phyloP scores from a whole-genome alignment of 352 stramenopile species.

The Lagenidium giganteum region DNA sequence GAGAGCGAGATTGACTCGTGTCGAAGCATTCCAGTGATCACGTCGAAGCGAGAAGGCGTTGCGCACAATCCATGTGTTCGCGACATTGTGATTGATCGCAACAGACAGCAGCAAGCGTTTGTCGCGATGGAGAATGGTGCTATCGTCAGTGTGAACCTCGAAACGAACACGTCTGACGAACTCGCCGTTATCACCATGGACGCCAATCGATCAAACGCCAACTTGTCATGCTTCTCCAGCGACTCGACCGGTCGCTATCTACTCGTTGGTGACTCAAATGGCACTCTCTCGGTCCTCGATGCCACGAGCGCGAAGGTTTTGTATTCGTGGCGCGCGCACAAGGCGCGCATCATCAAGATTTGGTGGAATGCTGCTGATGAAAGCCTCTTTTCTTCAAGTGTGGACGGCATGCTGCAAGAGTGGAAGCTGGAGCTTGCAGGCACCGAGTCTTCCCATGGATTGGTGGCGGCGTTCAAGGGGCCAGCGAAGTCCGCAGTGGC shows the following conservation, averaged over 20 bases:
- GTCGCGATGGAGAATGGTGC: slow-evolving; percentile 60
- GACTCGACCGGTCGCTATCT: slow-evolving; percentile 28
- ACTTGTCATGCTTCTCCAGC: slow-evolving; percentile 38
- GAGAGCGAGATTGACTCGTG: no score
- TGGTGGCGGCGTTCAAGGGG: slow-evolving; percentile 45
- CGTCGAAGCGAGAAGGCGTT: no score
- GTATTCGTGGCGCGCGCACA: slow-evolving; percentile 43
- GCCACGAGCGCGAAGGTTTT: slow-evolving; percentile 22
- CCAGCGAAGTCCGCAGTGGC: slow-evolving; percentile 56
- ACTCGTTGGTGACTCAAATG: slow-evolving; percentile 48
- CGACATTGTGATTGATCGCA: slow-evolving; percentile 12
- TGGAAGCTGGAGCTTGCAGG: slow-evolving; percentile 29
- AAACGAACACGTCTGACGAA: background rate
- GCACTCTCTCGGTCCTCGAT: slow-evolving; percentile 46
- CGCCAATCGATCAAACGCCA: slow-evolving; percentile 9
- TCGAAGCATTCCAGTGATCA: no score
- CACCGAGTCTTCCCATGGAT: slow-evolving; percentile 9
- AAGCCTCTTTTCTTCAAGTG: slow-evolving; percentile 57
- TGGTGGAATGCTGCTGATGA: slow-evolving; percentile 38
- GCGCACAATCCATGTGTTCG: no score
- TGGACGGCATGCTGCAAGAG: slow-evolving; percentile 54
- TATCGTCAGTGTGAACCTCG: slow-evolving; percentile 44
- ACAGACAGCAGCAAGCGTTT: slow-evolving; percentile 14
- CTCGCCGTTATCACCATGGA: no score
- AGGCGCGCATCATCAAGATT: slow-evolving; percentile 65